Conservation (phyloP, 495 filamentous ascomycete genomes). For the Darksidea phi region DNA sequence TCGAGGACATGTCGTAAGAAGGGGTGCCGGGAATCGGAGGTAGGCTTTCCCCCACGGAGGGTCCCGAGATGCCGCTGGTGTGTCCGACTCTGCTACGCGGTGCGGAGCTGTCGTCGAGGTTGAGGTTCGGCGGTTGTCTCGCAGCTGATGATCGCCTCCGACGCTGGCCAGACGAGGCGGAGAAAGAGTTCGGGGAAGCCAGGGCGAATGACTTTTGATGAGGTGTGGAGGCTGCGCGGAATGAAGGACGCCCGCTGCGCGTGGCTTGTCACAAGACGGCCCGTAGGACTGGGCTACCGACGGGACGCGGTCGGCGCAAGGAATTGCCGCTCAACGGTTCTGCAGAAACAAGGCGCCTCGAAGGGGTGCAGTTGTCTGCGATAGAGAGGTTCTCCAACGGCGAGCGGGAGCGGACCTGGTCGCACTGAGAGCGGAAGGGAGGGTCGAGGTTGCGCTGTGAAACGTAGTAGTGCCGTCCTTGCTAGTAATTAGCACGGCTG, state of each 20-base stretch:
- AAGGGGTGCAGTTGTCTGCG: slow-evolving; percentile 4
- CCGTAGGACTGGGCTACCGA: slow-evolving; percentile 10
- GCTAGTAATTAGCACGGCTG: neutral
- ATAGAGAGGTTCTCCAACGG: neutral
- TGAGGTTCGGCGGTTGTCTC: slow-evolving; percentile 29
- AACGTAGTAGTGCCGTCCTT: neutral
- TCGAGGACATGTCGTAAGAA: slow-evolving; percentile 66
- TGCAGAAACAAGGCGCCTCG: slow-evolving; percentile 10
- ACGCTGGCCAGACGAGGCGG: slow-evolving; percentile 34
- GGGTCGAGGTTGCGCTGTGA: neutral
- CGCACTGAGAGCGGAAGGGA: slow-evolving; percentile 9
- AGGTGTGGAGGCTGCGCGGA: slow-evolving; percentile 20
- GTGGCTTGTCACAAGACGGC: slow-evolving; percentile 18
- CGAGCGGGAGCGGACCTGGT: neutral
- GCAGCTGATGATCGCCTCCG: slow-evolving; percentile 38
- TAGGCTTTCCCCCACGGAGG: slow-evolving; percentile 20
- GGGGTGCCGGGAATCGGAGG: slow-evolving; percentile 40
- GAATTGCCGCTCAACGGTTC: neutral
- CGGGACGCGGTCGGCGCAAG: slow-evolving; percentile 7
- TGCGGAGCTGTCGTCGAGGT: slow-evolving; percentile 24
- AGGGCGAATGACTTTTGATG: slow-evolving; percentile 27
- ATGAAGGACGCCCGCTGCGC: slow-evolving; percentile 12
- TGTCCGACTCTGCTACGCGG: slow-evolving; percentile 20
- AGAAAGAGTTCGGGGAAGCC: slow-evolving; percentile 32
- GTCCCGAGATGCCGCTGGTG: slow-evolving; percentile 21